These are phyloP conservation scores for Murraya paniculata DNA, from an alignment of 345 rosid species.

Conservation along the genomic window DNA sequence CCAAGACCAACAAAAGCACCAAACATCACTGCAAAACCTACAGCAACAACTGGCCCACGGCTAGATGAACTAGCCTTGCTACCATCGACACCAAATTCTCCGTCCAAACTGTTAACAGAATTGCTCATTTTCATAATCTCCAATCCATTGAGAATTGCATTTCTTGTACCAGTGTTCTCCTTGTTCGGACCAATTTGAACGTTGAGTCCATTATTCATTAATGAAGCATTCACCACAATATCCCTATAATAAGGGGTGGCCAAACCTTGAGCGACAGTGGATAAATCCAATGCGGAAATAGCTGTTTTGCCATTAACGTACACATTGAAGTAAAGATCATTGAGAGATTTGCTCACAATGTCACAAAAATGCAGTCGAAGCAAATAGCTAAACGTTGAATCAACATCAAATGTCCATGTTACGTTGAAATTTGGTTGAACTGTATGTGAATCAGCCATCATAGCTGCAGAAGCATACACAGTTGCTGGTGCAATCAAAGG, in stretches of 20 bases:
- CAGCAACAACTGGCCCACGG: constrained; percentile 57
- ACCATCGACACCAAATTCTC: constrained; percentile 74
- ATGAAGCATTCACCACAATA: constrained; percentile 56
- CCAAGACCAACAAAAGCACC: constrained; percentile 84
- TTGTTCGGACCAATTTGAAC: constrained; percentile 66
- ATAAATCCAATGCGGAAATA: constrained; percentile 65
- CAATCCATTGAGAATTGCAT: constrained; percentile 71
- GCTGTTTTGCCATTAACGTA: constrained; percentile 63
- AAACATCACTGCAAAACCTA: constrained; percentile 87
- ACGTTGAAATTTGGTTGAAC: constrained; percentile 51
- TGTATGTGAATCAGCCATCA: constrained; percentile 58
- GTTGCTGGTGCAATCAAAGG: constrained; percentile 65
- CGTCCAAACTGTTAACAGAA: constrained; percentile 66
- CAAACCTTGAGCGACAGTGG: constrained; percentile 38
- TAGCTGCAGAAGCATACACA: constrained; percentile 57
- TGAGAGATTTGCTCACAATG: constrained; percentile 66
- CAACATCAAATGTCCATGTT: constrained; percentile 62
- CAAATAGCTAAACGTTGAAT: constrained; percentile 50
- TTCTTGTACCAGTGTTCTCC: constrained; percentile 44
- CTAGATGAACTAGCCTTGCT: constrained; percentile 21
- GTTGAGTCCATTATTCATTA: constrained; percentile 38
- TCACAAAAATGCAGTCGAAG: constrained; percentile 78
- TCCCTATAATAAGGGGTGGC: constrained; percentile 66
- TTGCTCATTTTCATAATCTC: constrained; percentile 80
- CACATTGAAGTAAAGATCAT: constrained; percentile 69